A percentile compares a stretch with the other conserved stretches of the same genome.
Evolutionary conservation across 148 eudicot species (phyloP).

Genomic region (Polygonum maritimum): DNA sequence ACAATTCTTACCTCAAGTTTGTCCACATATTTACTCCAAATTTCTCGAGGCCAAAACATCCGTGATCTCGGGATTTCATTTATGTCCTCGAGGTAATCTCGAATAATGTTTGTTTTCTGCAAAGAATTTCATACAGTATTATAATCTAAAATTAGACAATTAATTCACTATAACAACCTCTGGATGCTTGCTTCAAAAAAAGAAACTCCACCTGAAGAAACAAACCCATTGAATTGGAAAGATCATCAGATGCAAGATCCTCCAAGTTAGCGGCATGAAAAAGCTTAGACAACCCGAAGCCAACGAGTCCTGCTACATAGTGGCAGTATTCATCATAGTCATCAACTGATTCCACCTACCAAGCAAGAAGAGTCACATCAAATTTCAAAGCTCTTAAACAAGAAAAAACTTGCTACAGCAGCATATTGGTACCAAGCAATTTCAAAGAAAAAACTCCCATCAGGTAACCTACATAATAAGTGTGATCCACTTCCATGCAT

Average conservation of each 20-base stretch:
- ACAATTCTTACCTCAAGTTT: slow-evolving; percentile 67
- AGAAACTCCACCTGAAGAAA: slow-evolving; percentile 76
- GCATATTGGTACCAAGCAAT: not conserved
- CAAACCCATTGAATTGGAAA: slow-evolving; percentile 91
- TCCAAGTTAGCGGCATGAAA: slow-evolving; percentile 81
- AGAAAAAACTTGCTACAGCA: not conserved
- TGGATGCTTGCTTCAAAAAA: not conserved
- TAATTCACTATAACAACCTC: not conserved
- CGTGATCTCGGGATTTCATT: slow-evolving; percentile 94
- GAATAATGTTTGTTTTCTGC: slow-evolving; percentile 91
- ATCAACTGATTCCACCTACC: slow-evolving; percentile 1
- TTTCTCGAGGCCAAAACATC: slow-evolving; percentile 97
- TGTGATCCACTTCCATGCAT: not conserved
- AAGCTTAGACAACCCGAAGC: slow-evolving; percentile 85
- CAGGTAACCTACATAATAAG: not conserved
- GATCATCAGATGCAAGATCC: slow-evolving; percentile 50
- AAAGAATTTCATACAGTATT: slow-evolving; percentile 15
- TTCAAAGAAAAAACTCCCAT: not conserved
- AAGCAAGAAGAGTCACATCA: not conserved
- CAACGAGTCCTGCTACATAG: slow-evolving; percentile 58
- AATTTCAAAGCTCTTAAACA: not conserved
- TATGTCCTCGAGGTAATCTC: slow-evolving; percentile 93
- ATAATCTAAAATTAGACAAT: not conserved
- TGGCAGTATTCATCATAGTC: slow-evolving; percentile 9
- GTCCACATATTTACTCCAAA: slow-evolving; percentile 84